A percentile compares a stretch with the other conserved stretches of the same genome.
phyloP scores from a whole-genome alignment of 1,284 basidiomycete genomes.

The Sutorius eximius region DNA sequence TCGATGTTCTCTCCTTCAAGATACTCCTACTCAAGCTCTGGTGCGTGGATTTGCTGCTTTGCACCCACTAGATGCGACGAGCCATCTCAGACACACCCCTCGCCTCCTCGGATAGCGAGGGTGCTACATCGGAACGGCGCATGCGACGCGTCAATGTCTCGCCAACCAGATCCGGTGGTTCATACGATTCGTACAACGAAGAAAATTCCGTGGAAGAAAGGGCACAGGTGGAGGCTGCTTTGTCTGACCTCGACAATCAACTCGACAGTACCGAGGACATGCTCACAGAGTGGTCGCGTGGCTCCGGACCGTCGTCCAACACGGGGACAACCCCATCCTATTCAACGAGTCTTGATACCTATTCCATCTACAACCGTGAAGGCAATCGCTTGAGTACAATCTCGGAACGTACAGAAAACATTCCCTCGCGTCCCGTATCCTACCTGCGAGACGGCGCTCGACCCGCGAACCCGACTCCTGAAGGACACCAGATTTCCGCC shows the following conservation, averaged over 20 bases:
- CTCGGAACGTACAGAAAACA: conserved; percentile 56
- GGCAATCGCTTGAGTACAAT: conserved; percentile 54
- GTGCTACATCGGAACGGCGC: conserved; percentile 36
- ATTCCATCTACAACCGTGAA: conserved; percentile 41
- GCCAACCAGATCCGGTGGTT: conserved; percentile 37
- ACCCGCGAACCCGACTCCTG: conserved; percentile 38
- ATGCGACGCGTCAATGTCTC: conserved; percentile 46
- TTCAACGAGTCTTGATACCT: conserved; percentile 32
- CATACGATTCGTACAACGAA: conserved; percentile 40
- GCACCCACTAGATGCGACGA: conserved; percentile 2
- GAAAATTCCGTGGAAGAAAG: conserved; percentile 47
- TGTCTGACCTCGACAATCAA: conserved; percentile 65
- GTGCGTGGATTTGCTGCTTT: conserved; percentile 20
- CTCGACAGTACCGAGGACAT: conserved; percentile 60
- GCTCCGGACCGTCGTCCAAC: conserved; percentile 39
- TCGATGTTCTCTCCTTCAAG: conserved; percentile 46
- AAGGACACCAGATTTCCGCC: conserved; percentile 43
- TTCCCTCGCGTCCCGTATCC: conserved; percentile 47
- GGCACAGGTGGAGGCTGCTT: conserved; percentile 64
- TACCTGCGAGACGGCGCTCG: conserved; percentile 35
- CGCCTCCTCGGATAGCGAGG: conserved; percentile 42
- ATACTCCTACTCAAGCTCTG: conserved; percentile 41
- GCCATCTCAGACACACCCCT: conserved; percentile 32
- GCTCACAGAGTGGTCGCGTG: conserved; percentile 56
- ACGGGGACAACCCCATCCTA: conserved; percentile 36